phyloP scores from a whole-genome alignment of 805 yeast genomes.

The Ogataea neopini region DNA sequence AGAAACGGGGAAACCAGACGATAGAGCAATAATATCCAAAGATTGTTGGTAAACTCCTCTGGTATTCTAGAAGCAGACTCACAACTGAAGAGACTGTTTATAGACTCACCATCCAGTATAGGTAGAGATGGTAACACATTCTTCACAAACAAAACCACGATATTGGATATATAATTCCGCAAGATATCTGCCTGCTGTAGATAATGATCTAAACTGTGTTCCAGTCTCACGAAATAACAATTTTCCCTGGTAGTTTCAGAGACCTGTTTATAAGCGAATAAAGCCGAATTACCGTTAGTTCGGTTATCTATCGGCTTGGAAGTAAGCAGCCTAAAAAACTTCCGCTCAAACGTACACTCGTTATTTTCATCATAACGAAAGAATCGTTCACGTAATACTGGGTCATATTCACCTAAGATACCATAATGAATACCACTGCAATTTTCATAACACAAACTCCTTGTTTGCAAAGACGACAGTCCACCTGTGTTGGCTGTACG shows the following conservation, averaged over 20 bases:
- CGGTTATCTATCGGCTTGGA: not conserved
- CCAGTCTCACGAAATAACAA: slow-evolving; percentile 5
- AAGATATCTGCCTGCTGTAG: slow-evolving; percentile 3
- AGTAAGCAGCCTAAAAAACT: slow-evolving; percentile 8
- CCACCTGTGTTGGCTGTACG: not conserved
- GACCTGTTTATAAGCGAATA: slow-evolving; percentile 9
- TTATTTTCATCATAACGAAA: slow-evolving; percentile 10
- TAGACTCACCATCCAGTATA: slow-evolving; percentile 9
- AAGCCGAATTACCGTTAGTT: not conserved
- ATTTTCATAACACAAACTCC: not conserved
- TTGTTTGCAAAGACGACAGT: not conserved
- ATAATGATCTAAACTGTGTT: slow-evolving; percentile 7
- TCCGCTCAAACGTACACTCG: slow-evolving; percentile 10
- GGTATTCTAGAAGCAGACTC: not conserved
- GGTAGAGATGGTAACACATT: slow-evolving; percentile 8
- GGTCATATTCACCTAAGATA: slow-evolving; percentile 12
- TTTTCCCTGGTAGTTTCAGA: slow-evolving; percentile 8
- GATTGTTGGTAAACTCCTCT: slow-evolving; percentile 4
- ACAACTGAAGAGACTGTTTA: slow-evolving; percentile 7
- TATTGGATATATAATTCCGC: slow-evolving; percentile 6
- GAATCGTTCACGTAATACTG: slow-evolving; percentile 7
- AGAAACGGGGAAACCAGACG: slow-evolving; percentile 12
- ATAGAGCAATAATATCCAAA: slow-evolving; percentile 10
- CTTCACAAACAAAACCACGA: slow-evolving; percentile 11
- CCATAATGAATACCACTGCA: slow-evolving; percentile 11